A percentile compares a stretch with the other conserved stretches of the same genome.
phyloP scores from a whole-genome alignment of 345 rosid species.

The Populus tremula region DNA sequence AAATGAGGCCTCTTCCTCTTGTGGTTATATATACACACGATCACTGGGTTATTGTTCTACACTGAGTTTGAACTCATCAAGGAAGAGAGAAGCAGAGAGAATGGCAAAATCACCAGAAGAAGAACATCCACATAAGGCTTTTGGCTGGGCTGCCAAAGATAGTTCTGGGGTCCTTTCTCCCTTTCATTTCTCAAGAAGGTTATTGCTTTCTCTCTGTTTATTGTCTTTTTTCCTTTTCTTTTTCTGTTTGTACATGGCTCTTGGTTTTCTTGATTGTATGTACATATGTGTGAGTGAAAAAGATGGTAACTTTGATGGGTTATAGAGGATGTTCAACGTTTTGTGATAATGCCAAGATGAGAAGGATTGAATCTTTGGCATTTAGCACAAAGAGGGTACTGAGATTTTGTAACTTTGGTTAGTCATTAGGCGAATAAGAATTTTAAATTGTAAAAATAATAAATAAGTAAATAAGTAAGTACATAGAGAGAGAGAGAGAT shows the following conservation, averaged over 20 bases:
- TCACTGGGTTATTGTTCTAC: background rate
- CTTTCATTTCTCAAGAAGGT: constrained; percentile 84
- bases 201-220: background rate
- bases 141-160: constrained; percentile 87
- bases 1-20: too few species aligned
- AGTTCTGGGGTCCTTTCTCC: constrained; percentile 69
- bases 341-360: background rate
- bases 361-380: background rate
- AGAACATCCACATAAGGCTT: constrained; percentile 61
- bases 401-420: background rate
- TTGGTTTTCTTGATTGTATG: background rate
- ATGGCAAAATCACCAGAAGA: constrained; percentile 62
- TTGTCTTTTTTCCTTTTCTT: background rate
- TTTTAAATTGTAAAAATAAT: too few species aligned
- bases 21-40: background rate
- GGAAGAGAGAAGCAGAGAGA: constrained; percentile 3
- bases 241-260: background rate
- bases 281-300: background rate
- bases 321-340: background rate
- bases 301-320: background rate
- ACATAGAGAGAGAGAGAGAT: background rate
- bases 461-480: background rate
- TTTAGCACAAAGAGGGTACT: background rate
- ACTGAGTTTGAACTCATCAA: background rate
- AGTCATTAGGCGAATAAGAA: background rate